Base-by-base conservation (phyloP, 2,329 filamentous ascomycete species). In the Aureobasidium sp. region DNA sequence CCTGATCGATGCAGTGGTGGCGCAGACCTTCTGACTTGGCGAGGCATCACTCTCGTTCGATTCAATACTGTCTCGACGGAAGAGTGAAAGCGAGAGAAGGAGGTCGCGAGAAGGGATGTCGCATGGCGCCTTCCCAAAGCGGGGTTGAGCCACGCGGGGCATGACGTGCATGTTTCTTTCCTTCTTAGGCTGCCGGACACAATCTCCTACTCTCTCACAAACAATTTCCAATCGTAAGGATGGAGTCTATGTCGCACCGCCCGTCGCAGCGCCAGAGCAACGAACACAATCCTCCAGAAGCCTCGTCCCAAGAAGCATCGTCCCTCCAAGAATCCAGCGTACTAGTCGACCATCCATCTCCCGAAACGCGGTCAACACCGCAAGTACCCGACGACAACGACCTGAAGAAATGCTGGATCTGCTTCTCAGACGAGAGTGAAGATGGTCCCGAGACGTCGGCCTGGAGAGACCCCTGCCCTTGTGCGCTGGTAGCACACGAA, bases 391-490 rank as follows among this genome's bases (percentile, higher is more conserved):
- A 77, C 39, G 70, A 74, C 12, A 64, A 68, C 20, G 74, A 77
- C 25, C 68, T 75, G 14, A 78, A 79, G 63, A 85, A 81, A 71
- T 88, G 86, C 70, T 88, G 86, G 86, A 87, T 88, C 65, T 88
- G 86, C 73, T 87, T 87, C 72, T 81, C 80, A 53, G 85, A 87
- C 64, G 82, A 85, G 67, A 85, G 80, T 7, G 86, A 88, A 69
- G 85, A 88, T 62, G 77, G 78, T n/a, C 81, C 82, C 9, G 79
- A 80, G 14, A 82, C 82, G 29, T 80, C 80, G 1, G 80, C 82
- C 67, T 99, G 94, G 93, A 86, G 90, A 48, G 89, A 88, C 61
- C 92, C 94, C 1, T 99, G 94, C 72, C 88, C 88, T 0, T 99
- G 94, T 75, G 91, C 90, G 14, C 81, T 99, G 42, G 89, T 90